Conservation (phyloP, 805 yeast species). For the Peterozyma toletana region DNA sequence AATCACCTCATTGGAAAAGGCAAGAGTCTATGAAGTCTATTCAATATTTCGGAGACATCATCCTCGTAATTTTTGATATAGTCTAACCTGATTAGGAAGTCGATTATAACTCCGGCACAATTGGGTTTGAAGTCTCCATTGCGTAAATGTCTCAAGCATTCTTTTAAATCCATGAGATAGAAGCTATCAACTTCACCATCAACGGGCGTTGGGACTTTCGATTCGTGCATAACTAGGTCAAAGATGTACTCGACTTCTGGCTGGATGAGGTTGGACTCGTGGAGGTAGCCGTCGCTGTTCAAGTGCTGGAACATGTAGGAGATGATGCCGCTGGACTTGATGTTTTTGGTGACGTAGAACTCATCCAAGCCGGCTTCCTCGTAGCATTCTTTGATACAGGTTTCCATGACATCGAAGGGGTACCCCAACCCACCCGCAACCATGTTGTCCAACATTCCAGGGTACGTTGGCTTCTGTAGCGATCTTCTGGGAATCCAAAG, state of each 20-base stretch:
- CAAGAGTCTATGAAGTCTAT: constrained; percentile 57
- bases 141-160: constrained; percentile 42
- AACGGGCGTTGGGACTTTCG: constrained; percentile 44
- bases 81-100: constrained; percentile 86
- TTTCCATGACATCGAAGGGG: constrained; percentile 69
- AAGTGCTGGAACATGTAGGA: constrained; percentile 52
- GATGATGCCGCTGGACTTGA: constrained; percentile 54
- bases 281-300: constrained; percentile 20
- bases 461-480: constrained; percentile 74
- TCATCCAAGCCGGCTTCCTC: constrained; percentile 84
- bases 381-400: constrained; percentile 75
- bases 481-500: constrained; percentile 88
- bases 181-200: constrained; percentile 79
- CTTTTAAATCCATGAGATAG: constrained; percentile 49
- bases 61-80: constrained; percentile 59
- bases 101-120: constrained; percentile 72
- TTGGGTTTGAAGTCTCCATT: constrained; percentile 80
- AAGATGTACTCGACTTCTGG: constrained; percentile 84
- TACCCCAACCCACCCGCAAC: constrained; percentile 93
- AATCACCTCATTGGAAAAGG: constrained; percentile 51
- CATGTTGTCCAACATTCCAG: constrained; percentile 86
- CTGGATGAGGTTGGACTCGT: constrained; percentile 57
- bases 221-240: constrained; percentile 54
- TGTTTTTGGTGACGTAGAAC: constrained; percentile 37
- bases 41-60: constrained; percentile 50